Evolutionary conservation across 768 basidiomycete genomes (phyloP).

Genomic region (Lactarius tabidus): DNA sequence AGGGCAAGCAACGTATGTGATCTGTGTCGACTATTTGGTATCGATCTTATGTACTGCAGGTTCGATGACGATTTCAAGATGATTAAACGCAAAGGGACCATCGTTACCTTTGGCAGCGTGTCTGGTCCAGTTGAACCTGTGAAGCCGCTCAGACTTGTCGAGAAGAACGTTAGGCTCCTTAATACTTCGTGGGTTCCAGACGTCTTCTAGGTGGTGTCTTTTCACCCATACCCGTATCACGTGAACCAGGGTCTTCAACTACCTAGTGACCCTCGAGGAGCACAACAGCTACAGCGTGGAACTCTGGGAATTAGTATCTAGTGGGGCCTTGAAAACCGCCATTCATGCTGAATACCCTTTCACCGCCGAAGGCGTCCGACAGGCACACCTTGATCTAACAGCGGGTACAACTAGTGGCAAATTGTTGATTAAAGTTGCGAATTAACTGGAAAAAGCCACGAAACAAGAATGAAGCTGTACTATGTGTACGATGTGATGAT

Average conservation of each 20-base stretch:
- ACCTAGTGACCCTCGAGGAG: constrained; percentile 72
- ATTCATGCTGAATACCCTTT: constrained; percentile 83
- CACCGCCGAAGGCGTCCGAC: constrained; percentile 68
- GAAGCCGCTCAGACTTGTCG: constrained; percentile 61
- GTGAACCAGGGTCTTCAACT: constrained; percentile 58
- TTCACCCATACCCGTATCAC: neutral
- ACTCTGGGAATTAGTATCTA: constrained; percentile 57
- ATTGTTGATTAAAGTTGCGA: constrained; percentile 65
- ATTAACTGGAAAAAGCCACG: constrained; percentile 29
- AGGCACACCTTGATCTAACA: constrained; percentile 75
- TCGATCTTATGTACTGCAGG: constrained; percentile 35
- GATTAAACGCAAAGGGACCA: constrained; percentile 80
- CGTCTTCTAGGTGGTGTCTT: neutral
- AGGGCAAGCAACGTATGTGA: constrained; percentile 82
- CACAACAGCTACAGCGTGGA: constrained; percentile 57
- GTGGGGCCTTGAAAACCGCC: constrained; percentile 59
- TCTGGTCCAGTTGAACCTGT: constrained; percentile 81
- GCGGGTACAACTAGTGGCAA: constrained; percentile 83
- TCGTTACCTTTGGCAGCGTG: constrained; percentile 86
- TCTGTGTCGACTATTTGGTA: neutral
- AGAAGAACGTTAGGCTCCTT: constrained; percentile 82
- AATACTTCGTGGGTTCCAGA: constrained; percentile 63
- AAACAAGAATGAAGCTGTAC: constrained; percentile 40
- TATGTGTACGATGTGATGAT: constrained; percentile 44
- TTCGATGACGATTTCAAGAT: constrained; percentile 81